A percentile compares a stretch with the other conserved stretches of the same genome.
phyloP scores from a whole-genome alignment of 2,329 filamentous ascomycete species.

The Hymenoscyphus linearis region DNA sequence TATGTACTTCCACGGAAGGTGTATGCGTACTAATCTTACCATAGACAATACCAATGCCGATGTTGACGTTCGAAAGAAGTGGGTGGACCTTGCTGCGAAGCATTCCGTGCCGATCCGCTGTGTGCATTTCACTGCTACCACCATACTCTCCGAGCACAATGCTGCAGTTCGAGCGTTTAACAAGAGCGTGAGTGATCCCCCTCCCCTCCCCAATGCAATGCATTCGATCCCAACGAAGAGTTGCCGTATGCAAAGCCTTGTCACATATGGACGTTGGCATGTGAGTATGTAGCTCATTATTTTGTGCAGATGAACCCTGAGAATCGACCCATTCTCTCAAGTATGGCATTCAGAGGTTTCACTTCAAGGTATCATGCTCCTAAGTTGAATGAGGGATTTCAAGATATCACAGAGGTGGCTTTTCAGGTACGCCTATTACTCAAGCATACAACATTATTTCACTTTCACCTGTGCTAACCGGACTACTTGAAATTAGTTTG shows the following conservation, averaged over 20 bases:
- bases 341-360: constrained; percentile 75
- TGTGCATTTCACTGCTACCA: constrained; percentile 75
- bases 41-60: constrained; percentile 92
- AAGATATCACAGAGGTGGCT: constrained; percentile 68
- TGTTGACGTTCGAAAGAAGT: constrained; percentile 67
- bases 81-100: constrained; percentile 69
- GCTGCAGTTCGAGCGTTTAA: constrained; percentile 74
- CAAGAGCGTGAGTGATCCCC: constrained; percentile 22
- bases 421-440: constrained; percentile 52
- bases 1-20: background rate
- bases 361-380: constrained; percentile 69
- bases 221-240: constrained; percentile 4
- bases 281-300: constrained; percentile 5
- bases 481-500: constrained; percentile 21
- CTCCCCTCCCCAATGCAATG: constrained; percentile 6
- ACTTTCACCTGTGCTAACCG: background rate
- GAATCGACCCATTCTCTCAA: constrained; percentile 65
- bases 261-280: constrained; percentile 9
- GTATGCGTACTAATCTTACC: constrained; percentile 8
- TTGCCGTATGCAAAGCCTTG: constrained; percentile 3
- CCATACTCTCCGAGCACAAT: constrained; percentile 67
- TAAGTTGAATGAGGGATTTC: constrained; percentile 70
- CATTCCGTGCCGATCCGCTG: constrained; percentile 73
- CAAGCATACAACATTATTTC: background rate
- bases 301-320: constrained; percentile 70